Percentiles rank a stretch among this genome's conserved stretches.
phyloP scores from a whole-genome alignment of 495 filamentous ascomycete species.

The Neurospora terricola region DNA sequence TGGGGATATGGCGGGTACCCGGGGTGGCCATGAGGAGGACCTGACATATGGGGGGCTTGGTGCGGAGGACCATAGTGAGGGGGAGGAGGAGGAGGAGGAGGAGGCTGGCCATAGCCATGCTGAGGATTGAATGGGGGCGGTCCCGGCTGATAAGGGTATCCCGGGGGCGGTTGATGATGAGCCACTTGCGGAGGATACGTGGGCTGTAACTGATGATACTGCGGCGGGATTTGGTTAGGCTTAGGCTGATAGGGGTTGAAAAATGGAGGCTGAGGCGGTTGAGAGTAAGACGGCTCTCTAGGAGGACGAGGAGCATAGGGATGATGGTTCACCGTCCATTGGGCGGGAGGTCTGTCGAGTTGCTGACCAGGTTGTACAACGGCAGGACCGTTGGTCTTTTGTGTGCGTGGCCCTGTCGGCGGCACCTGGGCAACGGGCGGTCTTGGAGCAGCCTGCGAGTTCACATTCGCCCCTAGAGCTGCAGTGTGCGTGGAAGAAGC shows the following conservation, averaged over 20 bases:
- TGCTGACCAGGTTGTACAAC: neutral
- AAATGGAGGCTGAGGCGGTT: neutral
- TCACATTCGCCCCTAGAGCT: neutral
- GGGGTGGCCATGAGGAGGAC: neutral
- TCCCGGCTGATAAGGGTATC: neutral
- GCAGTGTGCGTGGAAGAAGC: neutral
- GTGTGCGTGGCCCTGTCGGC: neutral
- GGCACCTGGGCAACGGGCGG: neutral
- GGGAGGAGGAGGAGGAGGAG: neutral
- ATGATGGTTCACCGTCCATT: neutral
- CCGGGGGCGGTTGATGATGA: neutral
- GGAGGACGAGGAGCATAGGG: neutral
- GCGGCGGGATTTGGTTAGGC: neutral
- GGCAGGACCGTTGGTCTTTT: neutral
- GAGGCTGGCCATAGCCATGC: neutral
- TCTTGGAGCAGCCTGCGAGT: neutral
- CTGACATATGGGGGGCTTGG: neutral
- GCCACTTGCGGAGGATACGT: neutral
- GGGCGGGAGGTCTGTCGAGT: neutral
- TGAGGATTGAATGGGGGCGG: neutral
- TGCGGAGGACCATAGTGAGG: neutral
- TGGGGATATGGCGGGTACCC: neutral
- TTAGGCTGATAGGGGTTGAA: neutral
- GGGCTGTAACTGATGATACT: neutral
- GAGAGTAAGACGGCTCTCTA: neutral